These are phyloP conservation scores for Trifolium dubium DNA, from an alignment of 306 rosid species.

Conservation along the genomic window DNA sequence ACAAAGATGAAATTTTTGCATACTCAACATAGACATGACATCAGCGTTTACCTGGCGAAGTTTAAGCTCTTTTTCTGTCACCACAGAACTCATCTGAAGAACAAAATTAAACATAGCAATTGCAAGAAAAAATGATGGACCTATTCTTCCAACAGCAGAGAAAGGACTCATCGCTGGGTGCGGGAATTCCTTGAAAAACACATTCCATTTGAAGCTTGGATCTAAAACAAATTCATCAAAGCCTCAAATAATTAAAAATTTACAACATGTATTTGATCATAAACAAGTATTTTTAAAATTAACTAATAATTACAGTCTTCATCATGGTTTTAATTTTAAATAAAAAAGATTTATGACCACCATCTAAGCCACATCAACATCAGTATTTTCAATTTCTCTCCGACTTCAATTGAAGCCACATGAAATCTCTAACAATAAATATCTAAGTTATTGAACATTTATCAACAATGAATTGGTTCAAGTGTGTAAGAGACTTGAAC, in stretches of 20 bases:
- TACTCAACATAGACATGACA: not conserved
- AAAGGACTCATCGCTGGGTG: constrained; percentile 62
- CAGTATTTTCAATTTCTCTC: not conserved
- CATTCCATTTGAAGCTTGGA: constrained; percentile 74
- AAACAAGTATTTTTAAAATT: not conserved
- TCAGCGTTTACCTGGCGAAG: constrained; percentile 74
- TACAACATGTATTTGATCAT: not conserved
- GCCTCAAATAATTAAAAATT: not conserved
- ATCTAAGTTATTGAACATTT: no score
- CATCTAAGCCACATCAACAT: not conserved
- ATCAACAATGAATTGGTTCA: no score
- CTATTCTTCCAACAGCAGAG: constrained; percentile 50
- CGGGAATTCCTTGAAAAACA: constrained; percentile 72
- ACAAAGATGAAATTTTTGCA: not conserved
- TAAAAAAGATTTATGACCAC: not conserved
- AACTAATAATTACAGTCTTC: not conserved
- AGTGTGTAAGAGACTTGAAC: no score
- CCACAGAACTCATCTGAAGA: constrained; percentile 76
- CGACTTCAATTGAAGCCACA: not conserved
- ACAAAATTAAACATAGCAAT: constrained; percentile 91
- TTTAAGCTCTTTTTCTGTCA: constrained; percentile 88
- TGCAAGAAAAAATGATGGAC: constrained; percentile 81
- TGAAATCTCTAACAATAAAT: not conserved
- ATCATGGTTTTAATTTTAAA: constrained; percentile 4
- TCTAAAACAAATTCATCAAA: constrained; percentile 48